phyloP scores from a whole-genome alignment of 2,329 filamentous ascomycete genomes.

The Apiospora aurea region DNA sequence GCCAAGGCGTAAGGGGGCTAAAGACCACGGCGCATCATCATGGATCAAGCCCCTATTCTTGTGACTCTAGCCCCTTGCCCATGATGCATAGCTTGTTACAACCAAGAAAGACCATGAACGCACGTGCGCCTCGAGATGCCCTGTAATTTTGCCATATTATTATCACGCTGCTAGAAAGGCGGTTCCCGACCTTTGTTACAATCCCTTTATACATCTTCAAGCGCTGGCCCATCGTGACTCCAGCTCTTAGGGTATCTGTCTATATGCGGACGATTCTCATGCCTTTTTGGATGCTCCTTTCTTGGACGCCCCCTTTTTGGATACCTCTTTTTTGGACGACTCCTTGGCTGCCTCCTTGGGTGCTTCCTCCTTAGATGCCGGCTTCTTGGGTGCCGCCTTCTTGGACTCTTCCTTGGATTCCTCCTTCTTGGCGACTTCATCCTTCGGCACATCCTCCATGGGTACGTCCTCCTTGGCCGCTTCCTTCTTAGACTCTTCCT shows the following conservation, averaged over 20 bases:
- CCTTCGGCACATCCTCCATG: constrained; percentile 4
- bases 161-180: not conserved
- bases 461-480: not conserved
- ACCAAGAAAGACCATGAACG: not conserved
- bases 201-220: constrained; percentile 13
- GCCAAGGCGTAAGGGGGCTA: no score
- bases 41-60: not conserved
- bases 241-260: constrained; percentile 13
- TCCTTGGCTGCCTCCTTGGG: not conserved
- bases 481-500: constrained; percentile 16
- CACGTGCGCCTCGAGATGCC: not conserved
- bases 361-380: not conserved
- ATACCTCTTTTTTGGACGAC: not conserved
- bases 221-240: not conserved
- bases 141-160: no score
- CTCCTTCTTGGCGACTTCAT: not conserved
- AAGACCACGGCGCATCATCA: not conserved
- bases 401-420: not conserved
- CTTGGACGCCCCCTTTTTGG: not conserved
- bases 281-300: constrained; percentile 16
- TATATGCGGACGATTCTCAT: constrained; percentile 9
- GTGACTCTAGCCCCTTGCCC: not conserved
- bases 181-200: not conserved
- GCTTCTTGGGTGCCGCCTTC: not conserved
- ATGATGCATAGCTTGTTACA: not conserved